Evolutionary conservation across 2,329 filamentous ascomycete genomes (phyloP).

Genomic region (Drechslera avenae): DNA sequence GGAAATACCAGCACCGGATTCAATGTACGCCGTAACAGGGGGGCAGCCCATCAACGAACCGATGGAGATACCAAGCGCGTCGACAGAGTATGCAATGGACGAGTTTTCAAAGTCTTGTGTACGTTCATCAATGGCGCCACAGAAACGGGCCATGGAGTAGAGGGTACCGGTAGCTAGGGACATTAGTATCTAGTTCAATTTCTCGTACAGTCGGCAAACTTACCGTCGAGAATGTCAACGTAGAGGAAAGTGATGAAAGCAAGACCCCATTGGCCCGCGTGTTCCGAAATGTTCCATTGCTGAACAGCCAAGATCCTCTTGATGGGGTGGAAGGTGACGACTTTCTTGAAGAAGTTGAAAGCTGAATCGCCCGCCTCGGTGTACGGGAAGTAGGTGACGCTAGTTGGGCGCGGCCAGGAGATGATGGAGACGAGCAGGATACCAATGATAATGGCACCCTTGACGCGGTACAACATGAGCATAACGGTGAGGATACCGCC

Average conservation of each 20-base stretch:
- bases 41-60: conserved; percentile 77
- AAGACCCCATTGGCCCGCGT: conserved; percentile 77
- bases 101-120: conserved; percentile 89
- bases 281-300: conserved; percentile 71
- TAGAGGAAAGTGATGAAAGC: conserved; percentile 89
- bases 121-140: conserved; percentile 76
- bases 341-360: conserved; percentile 88
- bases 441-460: conserved; percentile 83
- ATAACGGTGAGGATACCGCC: conserved; percentile 80
- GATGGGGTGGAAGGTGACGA: conserved; percentile 84
- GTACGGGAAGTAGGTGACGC: conserved; percentile 81
- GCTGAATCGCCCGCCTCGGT: conserved; percentile 68
- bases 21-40: conserved; percentile 85
- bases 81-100: conserved; percentile 80
- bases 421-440: conserved; percentile 85
- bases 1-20: conserved; percentile 87
- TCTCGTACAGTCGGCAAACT: conserved; percentile 2
- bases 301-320: conserved; percentile 70
- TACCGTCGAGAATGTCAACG: conserved; percentile 82
- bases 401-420: conserved; percentile 79
- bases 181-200: conserved; percentile 2
- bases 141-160: conserved; percentile 88
- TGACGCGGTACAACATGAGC: conserved; percentile 83
- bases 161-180: conserved; percentile 70
- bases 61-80: conserved; percentile 80